Base-by-base conservation (phyloP, 2,329 filamentous ascomycete species). In the Aspergillus sp. region DNA sequence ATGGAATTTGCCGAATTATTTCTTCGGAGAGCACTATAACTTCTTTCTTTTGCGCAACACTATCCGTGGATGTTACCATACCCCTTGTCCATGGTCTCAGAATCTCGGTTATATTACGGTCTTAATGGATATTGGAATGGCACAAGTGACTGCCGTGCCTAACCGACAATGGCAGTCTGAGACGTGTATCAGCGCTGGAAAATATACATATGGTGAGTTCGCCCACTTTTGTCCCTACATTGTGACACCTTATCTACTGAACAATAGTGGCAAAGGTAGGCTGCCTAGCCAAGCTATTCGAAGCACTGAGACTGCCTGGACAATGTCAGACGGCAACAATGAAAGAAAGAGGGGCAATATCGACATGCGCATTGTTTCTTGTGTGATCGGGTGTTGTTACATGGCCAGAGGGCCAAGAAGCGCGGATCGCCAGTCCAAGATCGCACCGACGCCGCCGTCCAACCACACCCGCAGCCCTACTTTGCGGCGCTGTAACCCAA, bases 401-500 rank as follows among this genome's bases (percentile, higher is more conserved):
- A 57, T 52, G 17, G 23, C 45, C 31, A 44, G 17, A 15, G 23
- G 31, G 55, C 55, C 55, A 57, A 57, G 55, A 57, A 23, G 25
- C 19, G 48, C 49, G 19, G 55, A 57, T 57, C 55, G 21, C 33
- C 54, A 17, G 19, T 40, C 37, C 37, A 57, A 57, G 15, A 57
- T 43, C 15, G 48, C 33, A 27, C 46, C 15, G 17, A 21, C 6
- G n/a, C 33, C 17, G 14, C 45, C 15, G n/a, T 41, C 55, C 48
- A 57, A 57, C 41, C 49, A 46, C 40, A 48, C 35, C 43, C n/a
- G 31, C 19, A n/a, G 19, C 25, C 6, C 19, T 11, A 8, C n/a
- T 46, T 25, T 47, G 23, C 23, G 44, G 37, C 17, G 49, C 35
- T 52, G 55, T 57, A 57, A 57, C 55, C 55, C 43, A 52, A 57